A percentile compares a stretch with the other conserved stretches of the same genome.
These are phyloP conservation scores for Candolleomyces eurysporus DNA, from an alignment of 768 basidiomycete genomes.

Conservation along the genomic window DNA sequence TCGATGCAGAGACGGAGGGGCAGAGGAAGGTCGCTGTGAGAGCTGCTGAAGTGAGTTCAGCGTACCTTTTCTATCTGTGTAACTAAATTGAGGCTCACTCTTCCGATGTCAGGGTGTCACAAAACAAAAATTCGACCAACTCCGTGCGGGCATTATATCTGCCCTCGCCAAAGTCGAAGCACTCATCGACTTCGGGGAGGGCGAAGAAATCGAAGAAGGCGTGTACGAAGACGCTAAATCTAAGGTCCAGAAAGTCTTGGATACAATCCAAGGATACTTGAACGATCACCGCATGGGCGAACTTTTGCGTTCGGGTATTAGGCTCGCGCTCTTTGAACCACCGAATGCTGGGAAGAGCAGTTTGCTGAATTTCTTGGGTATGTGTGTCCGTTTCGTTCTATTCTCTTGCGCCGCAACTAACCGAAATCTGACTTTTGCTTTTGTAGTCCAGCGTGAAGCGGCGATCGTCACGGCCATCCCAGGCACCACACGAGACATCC, in stretches of 20 bases:
- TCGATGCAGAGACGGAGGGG: slow-evolving; percentile 84
- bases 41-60: slow-evolving; percentile 60
- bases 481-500: slow-evolving; percentile 86
- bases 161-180: slow-evolving; percentile 83
- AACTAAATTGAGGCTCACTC: neutral
- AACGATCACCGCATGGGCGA: slow-evolving; percentile 77
- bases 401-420: neutral
- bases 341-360: slow-evolving; percentile 96
- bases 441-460: slow-evolving; percentile 78
- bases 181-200: slow-evolving; percentile 91
- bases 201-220: slow-evolving; percentile 82
- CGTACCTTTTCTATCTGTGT: neutral
- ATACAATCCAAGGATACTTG: slow-evolving; percentile 54
- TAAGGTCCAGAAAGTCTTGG: slow-evolving; percentile 47
- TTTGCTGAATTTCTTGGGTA: slow-evolving; percentile 83
- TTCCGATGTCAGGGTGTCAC: slow-evolving; percentile 54
- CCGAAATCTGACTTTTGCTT: neutral
- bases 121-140: slow-evolving; percentile 55
- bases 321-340: slow-evolving; percentile 86
- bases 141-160: slow-evolving; percentile 65
- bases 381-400: slow-evolving; percentile 14
- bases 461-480: slow-evolving; percentile 88
- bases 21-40: slow-evolving; percentile 74
- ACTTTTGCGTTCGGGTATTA: slow-evolving; percentile 78
- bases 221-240: slow-evolving; percentile 68